Evolutionary conservation across 1,284 basidiomycete genomes (phyloP), one percentile per base, ranked within the genome.

Genomic region (Melampsora larici-populina): DNA sequence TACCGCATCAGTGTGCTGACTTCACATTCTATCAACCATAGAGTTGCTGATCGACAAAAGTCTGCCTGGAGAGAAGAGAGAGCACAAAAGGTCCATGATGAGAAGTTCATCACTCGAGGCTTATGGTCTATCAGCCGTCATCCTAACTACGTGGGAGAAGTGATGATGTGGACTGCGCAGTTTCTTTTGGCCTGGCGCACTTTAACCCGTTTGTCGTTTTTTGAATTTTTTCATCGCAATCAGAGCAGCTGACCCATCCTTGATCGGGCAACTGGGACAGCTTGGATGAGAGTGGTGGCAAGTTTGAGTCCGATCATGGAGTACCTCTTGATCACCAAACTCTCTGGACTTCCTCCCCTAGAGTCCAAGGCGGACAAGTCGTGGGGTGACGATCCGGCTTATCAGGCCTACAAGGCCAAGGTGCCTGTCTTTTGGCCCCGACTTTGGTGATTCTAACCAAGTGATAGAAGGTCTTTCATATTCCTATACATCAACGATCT

Each of bases 121-220:
- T 84, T 92, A 13, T 93, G 91, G 91, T 85, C 87, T 55, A 84
- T 89, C 78, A 90, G 88, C 79, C 85, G 92, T 48, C 91, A 92
- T 81, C 91, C 91, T 48, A 92, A 92, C 18, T 92, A 92, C 83
- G 87, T 91, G 48, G 91, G 90, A 31, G 91, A 93, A 84, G 87
- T 92, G 15, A 88, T 89, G 2, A 86, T 92, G 24, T 91, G 90
- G 89, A 87, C 87, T 2, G 90, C 89, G 13, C 89, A 92, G 36
- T 91, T 88, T 86, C 85, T 88, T 7, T 84, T 91, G 17, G 87
- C 89, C 1, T 85, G 71, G 71, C 17, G 43, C 17, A 62, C 71
- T 33, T 62, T 73, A 29, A 43, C 71, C 11, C 26, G 71, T 73
- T 15, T 49, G 62, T 51, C 21, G 18, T 71, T 18, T 29, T n/a